Percentiles rank a stretch among this genome's conserved stretches.
These are phyloP conservation scores for Leccinum variicolor DNA, from an alignment of 768 basidiomycete genomes.

Conservation along the genomic window DNA sequence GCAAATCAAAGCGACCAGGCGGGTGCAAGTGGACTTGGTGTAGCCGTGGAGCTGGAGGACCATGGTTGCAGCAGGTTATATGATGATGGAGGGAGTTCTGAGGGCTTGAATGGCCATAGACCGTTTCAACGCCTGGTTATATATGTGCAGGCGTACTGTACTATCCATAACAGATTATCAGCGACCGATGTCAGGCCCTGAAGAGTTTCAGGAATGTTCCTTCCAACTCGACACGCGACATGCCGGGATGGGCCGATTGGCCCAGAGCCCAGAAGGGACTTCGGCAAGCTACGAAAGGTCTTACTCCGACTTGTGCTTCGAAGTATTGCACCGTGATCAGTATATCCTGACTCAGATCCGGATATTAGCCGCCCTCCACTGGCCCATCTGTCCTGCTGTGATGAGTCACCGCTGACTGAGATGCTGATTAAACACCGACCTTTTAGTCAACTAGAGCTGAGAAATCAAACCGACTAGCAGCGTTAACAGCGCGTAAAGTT, in stretches of 20 bases:
- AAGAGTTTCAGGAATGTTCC: too few relatives aligned
- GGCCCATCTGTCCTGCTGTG: too few relatives aligned
- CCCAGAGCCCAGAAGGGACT: not conserved
- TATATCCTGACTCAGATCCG: too few relatives aligned
- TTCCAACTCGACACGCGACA: not conserved
- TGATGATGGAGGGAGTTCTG: not conserved
- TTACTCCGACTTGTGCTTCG: too few relatives aligned
- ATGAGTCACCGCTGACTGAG: conserved; percentile 2
- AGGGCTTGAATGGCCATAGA: not conserved
- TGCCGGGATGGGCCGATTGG: not conserved
- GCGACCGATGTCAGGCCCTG: too few relatives aligned
- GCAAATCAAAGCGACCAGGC: conserved; percentile 47
- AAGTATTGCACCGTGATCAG: too few relatives aligned
- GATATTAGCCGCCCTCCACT: too few relatives aligned
- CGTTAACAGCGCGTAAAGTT: not conserved
- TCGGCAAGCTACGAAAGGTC: too few relatives aligned
- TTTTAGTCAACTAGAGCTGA: not conserved
- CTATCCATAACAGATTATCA: not conserved
- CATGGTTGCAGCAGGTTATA: conserved; percentile 22
- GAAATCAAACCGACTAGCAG: not conserved
- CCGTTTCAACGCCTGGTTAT: not conserved
- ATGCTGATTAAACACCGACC: not conserved
- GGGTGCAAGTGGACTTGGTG: conserved; percentile 44
- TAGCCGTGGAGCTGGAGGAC: conserved; percentile 35
- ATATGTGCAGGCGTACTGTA: not conserved